Percentiles rank a stretch among this genome's conserved stretches.
These are phyloP conservation scores for Prillingera fragicola DNA, from an alignment of 1,284 basidiomycete genomes.

Conservation along the genomic window DNA sequence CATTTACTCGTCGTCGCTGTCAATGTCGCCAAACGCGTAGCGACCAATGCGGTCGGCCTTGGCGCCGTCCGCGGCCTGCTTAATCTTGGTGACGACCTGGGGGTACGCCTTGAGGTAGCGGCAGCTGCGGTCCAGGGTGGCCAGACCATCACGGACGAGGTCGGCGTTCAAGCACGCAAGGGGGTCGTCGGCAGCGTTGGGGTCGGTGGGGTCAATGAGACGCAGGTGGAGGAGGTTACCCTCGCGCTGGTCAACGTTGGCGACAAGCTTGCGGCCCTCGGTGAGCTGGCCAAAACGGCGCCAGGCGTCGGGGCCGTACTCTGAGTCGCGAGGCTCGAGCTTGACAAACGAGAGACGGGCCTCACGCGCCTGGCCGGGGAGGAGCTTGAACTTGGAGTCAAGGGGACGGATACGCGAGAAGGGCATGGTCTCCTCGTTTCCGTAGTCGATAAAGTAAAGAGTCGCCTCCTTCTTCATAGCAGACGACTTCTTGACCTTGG, in stretches of 20 bases:
- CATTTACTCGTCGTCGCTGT: constrained; percentile 24
- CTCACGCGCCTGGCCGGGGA: constrained; percentile 61
- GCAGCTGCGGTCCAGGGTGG: constrained; percentile 71
- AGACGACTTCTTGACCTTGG: constrained; percentile 73
- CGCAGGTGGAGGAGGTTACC: constrained; percentile 72
- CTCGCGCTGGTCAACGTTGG: constrained; percentile 81
- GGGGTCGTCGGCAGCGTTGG: constrained; percentile 60
- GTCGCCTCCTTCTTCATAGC: constrained; percentile 64
- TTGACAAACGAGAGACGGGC: constrained; percentile 63
- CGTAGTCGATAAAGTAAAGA: constrained; percentile 52
- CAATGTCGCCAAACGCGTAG: constrained; percentile 60
- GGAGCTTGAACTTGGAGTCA: constrained; percentile 74
- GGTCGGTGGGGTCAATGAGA: constrained; percentile 75
- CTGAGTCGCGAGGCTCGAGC: constrained; percentile 67
- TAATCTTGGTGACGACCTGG: constrained; percentile 61
- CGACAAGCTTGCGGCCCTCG: constrained; percentile 81
- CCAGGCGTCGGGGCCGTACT: constrained; percentile 76
- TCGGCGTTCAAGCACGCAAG: constrained; percentile 77
- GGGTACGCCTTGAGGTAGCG: constrained; percentile 68
- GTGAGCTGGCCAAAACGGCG: constrained; percentile 77
- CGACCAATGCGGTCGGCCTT: constrained; percentile 73
- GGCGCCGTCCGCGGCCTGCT: constrained; percentile 57
- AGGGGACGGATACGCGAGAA: constrained; percentile 69
- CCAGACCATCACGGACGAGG: constrained; percentile 59
- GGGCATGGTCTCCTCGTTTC: constrained; percentile 76